Evolutionary conservation across 2,329 filamentous ascomycete genomes (phyloP).

Genomic region (Alternaria longipes): DNA sequence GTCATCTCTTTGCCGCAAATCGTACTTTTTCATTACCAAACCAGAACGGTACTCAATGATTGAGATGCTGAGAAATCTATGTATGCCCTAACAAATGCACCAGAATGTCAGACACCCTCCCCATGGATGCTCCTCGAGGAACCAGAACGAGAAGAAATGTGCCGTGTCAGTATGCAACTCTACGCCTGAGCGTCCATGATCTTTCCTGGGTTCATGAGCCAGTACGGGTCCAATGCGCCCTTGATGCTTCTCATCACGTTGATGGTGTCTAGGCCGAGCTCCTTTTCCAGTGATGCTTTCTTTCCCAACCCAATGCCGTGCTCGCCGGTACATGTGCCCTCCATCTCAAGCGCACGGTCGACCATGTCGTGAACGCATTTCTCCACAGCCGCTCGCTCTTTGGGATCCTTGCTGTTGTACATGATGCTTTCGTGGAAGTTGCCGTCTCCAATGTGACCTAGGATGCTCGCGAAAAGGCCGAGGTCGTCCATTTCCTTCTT

Average conservation of each 20-base stretch:
- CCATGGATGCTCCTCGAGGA: slow-evolving; percentile 25
- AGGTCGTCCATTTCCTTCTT: slow-evolving; percentile 90
- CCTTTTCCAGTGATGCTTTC: slow-evolving; percentile 79
- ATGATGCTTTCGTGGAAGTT: slow-evolving; percentile 96
- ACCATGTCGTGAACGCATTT: slow-evolving; percentile 90
- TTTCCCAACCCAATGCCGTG: slow-evolving; percentile 88
- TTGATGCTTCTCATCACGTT: slow-evolving; percentile 88
- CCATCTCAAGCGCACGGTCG: slow-evolving; percentile 88
- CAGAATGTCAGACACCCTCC: slow-evolving; percentile 29
- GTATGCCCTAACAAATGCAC: slow-evolving; percentile 17
- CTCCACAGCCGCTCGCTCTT: slow-evolving; percentile 79
- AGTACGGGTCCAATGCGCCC: slow-evolving; percentile 80
- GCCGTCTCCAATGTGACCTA: slow-evolving; percentile 91
- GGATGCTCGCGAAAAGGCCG: slow-evolving; percentile 84
- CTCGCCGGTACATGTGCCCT: slow-evolving; percentile 90
- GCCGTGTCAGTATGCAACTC: not conserved
- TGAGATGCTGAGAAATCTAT: not conserved
- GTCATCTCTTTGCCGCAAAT: not conserved
- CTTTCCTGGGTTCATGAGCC: slow-evolving; percentile 93
- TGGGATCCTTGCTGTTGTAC: slow-evolving; percentile 75
- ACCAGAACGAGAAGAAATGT: slow-evolving; percentile 5
- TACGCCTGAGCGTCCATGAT: slow-evolving; percentile 72
- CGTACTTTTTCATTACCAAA: slow-evolving; percentile 1
- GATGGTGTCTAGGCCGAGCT: slow-evolving; percentile 82
- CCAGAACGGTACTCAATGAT: not conserved